phyloP scores from a whole-genome alignment of 2,329 filamentous ascomycete species.

The Albophoma yamanashiensis region DNA sequence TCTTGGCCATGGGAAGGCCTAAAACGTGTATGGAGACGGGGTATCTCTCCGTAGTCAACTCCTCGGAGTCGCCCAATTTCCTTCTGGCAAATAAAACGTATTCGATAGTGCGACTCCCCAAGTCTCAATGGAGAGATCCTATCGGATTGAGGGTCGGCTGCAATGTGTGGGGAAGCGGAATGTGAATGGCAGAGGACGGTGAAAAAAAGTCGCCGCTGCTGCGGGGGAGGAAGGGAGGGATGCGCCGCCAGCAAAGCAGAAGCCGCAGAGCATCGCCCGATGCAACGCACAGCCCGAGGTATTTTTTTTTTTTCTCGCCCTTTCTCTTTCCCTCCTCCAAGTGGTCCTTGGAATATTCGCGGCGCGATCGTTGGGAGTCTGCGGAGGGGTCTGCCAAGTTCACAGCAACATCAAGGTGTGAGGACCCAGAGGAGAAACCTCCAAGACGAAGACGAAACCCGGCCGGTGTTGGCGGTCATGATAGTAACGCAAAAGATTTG shows the following conservation, averaged over 20 bases:
- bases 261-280: background rate
- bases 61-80: background rate
- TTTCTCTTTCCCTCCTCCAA: background rate
- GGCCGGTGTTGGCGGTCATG: slow-evolving; percentile 26
- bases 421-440: slow-evolving; percentile 27
- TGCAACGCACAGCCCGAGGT: background rate
- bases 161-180: slow-evolving; percentile 14
- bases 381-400: background rate
- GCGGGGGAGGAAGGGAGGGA: background rate
- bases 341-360: background rate
- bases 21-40: slow-evolving; percentile 1
- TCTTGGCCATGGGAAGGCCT: slow-evolving; percentile 3
- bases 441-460: slow-evolving; percentile 28
- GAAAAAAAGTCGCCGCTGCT: background rate
- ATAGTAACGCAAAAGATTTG: background rate
- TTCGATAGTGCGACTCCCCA: background rate
- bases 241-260: background rate
- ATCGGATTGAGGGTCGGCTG: slow-evolving; percentile 9
- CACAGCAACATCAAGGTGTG: slow-evolving; percentile 22
- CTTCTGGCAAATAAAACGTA: background rate
- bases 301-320: background rate
- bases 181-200: background rate
- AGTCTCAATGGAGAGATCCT: slow-evolving; percentile 7
- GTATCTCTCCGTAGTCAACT: background rate
- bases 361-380: background rate